phyloP scores from a whole-genome alignment of 106 monocot genomes.

The Vanilla planifolia region DNA sequence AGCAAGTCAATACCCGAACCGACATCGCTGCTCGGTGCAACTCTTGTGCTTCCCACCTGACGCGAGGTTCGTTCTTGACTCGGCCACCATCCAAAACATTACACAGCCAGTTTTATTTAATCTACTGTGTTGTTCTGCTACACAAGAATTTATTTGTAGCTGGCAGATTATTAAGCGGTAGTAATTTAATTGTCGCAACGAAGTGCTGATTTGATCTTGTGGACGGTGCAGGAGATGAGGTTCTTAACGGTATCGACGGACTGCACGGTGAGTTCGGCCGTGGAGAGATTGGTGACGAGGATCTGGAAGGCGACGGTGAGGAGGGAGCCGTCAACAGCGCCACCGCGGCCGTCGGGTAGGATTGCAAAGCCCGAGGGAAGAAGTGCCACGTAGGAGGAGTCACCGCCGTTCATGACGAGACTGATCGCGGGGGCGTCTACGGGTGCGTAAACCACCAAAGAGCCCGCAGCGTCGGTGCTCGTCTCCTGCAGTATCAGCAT shows the following conservation, averaged over 20 bases:
- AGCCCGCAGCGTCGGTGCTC: constrained; percentile 46
- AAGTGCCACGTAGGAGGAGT: constrained; percentile 52
- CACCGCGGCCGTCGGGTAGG: constrained; percentile 23
- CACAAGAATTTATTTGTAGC: no score
- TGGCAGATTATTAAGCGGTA: no score
- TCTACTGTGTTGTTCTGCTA: no score
- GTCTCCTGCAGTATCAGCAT: constrained; percentile 77
- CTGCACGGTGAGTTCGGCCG: constrained; percentile 45
- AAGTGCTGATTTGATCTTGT: constrained; percentile 48
- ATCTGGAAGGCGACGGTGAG: constrained; percentile 74
- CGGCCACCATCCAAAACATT: no score
- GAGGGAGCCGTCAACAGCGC: constrained; percentile 30
- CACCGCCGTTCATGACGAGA: constrained; percentile 67
- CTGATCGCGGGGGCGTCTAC: constrained; percentile 67
- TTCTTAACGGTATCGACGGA: constrained; percentile 70
- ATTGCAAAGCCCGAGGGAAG: constrained; percentile 72
- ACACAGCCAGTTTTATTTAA: neutral
- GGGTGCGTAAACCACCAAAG: constrained; percentile 71
- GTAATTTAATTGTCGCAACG: constrained; percentile 8
- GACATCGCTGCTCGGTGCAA: constrained; percentile 52
- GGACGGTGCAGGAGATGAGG: constrained; percentile 59
- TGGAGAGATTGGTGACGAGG: constrained; percentile 54
- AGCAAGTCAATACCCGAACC: constrained; percentile 85
- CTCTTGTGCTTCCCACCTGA: neutral
- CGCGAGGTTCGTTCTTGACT: constrained; percentile 29